These are phyloP conservation scores for Meyerozyma athensensis DNA, from an alignment of 1,139 yeast species.

Conservation along the genomic window DNA sequence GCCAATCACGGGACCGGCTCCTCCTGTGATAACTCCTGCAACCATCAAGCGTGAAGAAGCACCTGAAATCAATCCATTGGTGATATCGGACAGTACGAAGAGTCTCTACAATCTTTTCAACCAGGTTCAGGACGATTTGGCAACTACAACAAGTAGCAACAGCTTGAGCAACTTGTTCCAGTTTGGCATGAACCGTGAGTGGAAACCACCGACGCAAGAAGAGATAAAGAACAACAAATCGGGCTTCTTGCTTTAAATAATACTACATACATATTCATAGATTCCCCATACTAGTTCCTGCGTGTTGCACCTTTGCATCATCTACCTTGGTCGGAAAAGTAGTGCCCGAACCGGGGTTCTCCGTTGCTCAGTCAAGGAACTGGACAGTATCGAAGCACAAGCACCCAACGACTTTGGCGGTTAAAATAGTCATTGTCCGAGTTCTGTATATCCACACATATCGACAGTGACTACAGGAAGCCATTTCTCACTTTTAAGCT, in stretches of 20 bases:
- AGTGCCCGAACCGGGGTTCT: constrained; percentile 3
- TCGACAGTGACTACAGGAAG: neutral
- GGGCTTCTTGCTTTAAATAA: neutral
- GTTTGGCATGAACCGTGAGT: constrained; percentile 9
- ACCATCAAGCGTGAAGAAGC: constrained; percentile 7
- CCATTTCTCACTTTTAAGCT: neutral
- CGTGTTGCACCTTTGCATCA: neutral
- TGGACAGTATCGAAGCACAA: constrained; percentile 2
- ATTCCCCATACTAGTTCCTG: constrained; percentile 1
- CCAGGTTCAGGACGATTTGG: constrained; percentile 25
- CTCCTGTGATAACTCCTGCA: constrained; percentile 15
- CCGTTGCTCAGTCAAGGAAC: constrained; percentile 4
- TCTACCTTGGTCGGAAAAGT: too few species aligned
- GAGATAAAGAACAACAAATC: constrained; percentile 2
- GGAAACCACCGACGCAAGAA: constrained; percentile 3
- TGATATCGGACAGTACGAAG: constrained; percentile 10
- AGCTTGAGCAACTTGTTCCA: constrained; percentile 29
- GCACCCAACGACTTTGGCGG: neutral
- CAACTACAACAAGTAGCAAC: constrained; percentile 13
- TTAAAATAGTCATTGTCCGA: neutral
- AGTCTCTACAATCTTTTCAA: constrained; percentile 25
- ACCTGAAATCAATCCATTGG: constrained; percentile 2
- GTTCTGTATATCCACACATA: neutral
- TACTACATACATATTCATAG: neutral
- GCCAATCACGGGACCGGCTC: constrained; percentile 11